These are phyloP conservation scores for Pseudogymnoascus sp. DNA, from an alignment of 2,329 filamentous ascomycete genomes.

Conservation along the genomic window DNA sequence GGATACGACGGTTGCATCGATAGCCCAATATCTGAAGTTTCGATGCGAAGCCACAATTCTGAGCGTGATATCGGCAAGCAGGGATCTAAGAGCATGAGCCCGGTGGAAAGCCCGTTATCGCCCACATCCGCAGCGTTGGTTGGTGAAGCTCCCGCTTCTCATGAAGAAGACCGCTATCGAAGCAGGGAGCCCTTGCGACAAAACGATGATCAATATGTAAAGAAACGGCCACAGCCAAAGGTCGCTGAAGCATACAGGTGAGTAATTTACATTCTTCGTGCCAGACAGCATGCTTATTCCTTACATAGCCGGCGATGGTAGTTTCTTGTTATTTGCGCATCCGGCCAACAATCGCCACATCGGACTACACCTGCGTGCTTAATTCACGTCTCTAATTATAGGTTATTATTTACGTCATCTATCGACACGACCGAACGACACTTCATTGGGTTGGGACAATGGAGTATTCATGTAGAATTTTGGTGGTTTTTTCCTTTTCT, in stretches of 20 bases:
- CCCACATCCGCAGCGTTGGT: conserved; percentile 25
- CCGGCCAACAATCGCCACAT: not conserved
- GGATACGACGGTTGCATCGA: not conserved
- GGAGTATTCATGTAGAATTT: not conserved
- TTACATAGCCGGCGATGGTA: conserved; percentile 33
- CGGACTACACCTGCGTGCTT: not conserved
- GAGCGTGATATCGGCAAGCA: not conserved
- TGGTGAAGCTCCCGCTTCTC: conserved; percentile 16
- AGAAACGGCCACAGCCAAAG: conserved; percentile 32
- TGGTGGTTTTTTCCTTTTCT: not conserved
- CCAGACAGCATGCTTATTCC: not conserved
- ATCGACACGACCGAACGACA: not conserved
- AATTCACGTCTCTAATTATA: not conserved
- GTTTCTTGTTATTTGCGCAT: conserved; percentile 9
- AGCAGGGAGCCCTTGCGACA: conserved; percentile 24
- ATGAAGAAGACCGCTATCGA: conserved; percentile 13
- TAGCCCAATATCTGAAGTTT: conserved; percentile 4
- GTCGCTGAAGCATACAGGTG: conserved; percentile 34
- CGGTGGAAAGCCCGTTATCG: conserved; percentile 17
- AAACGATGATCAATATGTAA: conserved; percentile 25
- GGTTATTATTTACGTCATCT: not conserved
- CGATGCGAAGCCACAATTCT: not conserved
- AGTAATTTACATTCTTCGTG: conserved; percentile 17
- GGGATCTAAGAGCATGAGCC: not conserved
- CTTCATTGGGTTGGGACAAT: not conserved